Evolutionary conservation across 2,329 filamentous ascomycete genomes (phyloP).

Genomic region (Leptographium procerum): DNA sequence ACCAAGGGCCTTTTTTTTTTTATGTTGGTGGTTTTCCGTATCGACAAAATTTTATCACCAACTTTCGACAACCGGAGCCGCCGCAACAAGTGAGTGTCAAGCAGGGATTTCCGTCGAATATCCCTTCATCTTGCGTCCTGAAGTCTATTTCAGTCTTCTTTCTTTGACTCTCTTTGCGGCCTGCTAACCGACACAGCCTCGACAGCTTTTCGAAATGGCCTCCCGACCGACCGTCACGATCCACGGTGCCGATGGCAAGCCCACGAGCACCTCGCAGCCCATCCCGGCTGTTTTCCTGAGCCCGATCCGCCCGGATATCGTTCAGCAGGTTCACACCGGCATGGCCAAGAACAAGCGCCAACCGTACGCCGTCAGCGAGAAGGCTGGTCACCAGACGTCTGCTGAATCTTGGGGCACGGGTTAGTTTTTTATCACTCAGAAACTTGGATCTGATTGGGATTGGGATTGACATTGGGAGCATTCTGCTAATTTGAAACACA

Average conservation of each 20-base stretch:
- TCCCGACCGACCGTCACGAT: conserved; percentile 96
- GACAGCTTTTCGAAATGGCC: conserved; percentile 50
- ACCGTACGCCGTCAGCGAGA: conserved; percentile 99
- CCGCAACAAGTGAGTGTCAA: neutral
- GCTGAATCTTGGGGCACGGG: conserved; percentile 99
- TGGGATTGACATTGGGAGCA: neutral
- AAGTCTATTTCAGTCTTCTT: neutral
- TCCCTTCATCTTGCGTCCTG: neutral
- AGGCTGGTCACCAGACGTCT: conserved; percentile 99
- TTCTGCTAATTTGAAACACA: neutral
- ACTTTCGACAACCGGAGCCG: conserved; percentile 1
- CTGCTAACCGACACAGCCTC: neutral
- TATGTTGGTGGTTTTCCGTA: neutral
- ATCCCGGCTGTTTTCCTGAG: conserved; percentile 94
- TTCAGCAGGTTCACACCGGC: conserved; percentile 97
- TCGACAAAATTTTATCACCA: neutral
- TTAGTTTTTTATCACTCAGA: conserved; percentile 42
- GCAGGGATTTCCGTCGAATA: too few relatives aligned
- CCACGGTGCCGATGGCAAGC: conserved; percentile 89
- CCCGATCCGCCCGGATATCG: conserved; percentile 97
- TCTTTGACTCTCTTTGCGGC: neutral
- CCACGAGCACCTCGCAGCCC: conserved; percentile 79
- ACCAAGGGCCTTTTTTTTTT: neutral
- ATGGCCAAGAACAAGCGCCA: conserved; percentile 99
- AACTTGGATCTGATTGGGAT: too few relatives aligned